Conservation (phyloP, 495 filamentous ascomycete species). For the Hypoxylon perforatum region DNA sequence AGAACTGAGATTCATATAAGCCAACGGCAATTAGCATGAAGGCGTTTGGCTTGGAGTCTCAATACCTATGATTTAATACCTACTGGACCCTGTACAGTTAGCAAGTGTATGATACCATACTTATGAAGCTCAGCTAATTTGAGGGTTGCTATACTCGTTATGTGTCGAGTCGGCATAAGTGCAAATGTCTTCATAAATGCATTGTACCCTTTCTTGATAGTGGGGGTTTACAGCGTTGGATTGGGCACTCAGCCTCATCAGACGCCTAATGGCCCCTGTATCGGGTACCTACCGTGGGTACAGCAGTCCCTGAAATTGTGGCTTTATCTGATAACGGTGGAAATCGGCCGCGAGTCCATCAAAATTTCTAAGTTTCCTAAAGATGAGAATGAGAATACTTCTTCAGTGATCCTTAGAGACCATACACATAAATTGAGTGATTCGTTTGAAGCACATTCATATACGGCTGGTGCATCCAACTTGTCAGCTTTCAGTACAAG, state of each 20-base stretch:
- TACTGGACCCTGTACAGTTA: conserved; percentile 8
- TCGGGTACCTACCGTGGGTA: conserved; percentile 17
- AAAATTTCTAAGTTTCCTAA: neutral
- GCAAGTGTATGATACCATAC: conserved; percentile 22
- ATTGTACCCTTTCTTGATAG: neutral
- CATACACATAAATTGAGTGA: neutral
- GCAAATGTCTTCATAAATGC: neutral
- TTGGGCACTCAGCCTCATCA: conserved; percentile 25
- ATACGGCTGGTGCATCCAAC: too few species aligned
- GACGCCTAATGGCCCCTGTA: conserved; percentile 10
- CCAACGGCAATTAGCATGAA: conserved; percentile 1
- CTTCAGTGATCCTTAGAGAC: neutral
- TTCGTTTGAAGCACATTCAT: conserved; percentile 13
- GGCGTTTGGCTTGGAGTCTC: conserved; percentile 17
- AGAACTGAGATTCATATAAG: conserved; percentile 19
- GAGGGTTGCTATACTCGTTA: neutral
- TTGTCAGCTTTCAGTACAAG: conserved; percentile 18
- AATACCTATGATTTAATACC: conserved; percentile 1
- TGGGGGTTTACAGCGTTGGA: conserved; percentile 7
- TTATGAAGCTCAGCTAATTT: neutral
- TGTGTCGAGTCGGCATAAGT: neutral
- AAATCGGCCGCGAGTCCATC: neutral
- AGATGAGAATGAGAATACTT: too few species aligned
- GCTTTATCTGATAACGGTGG: neutral
- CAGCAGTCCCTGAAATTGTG: conserved; percentile 26